These are phyloP conservation scores for Urochloa ruziziensis DNA, from an alignment of 176 grass and related monocot genomes.

Conservation along the genomic window DNA sequence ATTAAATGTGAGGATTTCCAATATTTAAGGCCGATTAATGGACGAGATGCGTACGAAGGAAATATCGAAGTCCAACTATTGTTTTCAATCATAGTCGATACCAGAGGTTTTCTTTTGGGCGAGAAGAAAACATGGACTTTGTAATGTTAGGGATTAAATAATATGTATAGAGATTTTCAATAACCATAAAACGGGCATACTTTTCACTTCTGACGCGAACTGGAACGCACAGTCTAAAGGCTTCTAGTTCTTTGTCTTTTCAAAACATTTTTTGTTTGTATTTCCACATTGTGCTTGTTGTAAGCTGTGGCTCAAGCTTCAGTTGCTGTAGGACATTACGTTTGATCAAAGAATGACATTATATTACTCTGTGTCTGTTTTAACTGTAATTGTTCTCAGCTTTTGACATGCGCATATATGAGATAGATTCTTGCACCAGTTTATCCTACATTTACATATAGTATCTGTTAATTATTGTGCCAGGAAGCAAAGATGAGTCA, in stretches of 20 bases:
- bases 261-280: neutral
- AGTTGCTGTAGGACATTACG: neutral
- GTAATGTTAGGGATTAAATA: neutral
- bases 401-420: neutral
- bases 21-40: neutral
- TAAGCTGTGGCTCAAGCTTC: neutral
- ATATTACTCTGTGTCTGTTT: neutral
- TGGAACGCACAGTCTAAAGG: neutral
- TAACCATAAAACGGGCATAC: neutral
- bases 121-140: neutral
- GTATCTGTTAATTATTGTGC: neutral
- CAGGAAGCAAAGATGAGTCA: conserved; percentile 72
- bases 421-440: too few species aligned
- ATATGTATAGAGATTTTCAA: neutral
- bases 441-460: neutral
- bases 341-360: neutral
- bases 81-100: neutral
- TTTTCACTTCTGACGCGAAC: neutral
- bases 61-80: neutral
- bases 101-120: neutral
- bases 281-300: neutral
- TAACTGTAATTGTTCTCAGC: neutral
- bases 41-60: neutral
- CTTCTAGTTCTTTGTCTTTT: neutral
- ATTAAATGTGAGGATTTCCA: neutral